Percentiles rank a stretch among this genome's conserved stretches.
Evolutionary conservation across 768 basidiomycete species (phyloP).

Genomic region (Leucosporidium yakuticum): DNA sequence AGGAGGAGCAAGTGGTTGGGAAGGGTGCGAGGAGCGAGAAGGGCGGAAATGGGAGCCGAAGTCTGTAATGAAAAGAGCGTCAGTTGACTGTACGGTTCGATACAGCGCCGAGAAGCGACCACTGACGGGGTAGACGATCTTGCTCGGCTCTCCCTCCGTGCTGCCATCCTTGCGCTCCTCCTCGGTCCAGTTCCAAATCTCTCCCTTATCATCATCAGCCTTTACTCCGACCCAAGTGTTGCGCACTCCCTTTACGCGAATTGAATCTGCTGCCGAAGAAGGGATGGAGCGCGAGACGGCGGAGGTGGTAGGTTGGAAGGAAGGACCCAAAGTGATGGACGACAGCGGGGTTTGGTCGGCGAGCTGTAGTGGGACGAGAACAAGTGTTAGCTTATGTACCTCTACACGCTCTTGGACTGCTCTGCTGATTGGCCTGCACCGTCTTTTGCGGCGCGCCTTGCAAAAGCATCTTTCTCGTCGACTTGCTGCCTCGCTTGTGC

Average conservation of each 20-base stretch:
- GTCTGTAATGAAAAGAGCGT: background rate
- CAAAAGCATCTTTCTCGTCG: background rate
- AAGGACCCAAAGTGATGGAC: conserved; percentile 31
- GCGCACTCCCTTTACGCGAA: conserved; percentile 28
- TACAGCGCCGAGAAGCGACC: too few species aligned
- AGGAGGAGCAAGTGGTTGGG: conserved; percentile 30
- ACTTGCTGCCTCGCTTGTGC: background rate
- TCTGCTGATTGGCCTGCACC: background rate
- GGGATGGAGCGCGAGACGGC: conserved; percentile 30
- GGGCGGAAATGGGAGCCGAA: background rate
- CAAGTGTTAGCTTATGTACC: background rate
- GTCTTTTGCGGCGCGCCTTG: background rate
- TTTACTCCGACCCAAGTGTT: conserved; percentile 32
- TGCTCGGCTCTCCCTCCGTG: conserved; percentile 28
- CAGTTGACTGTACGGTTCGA: too few species aligned
- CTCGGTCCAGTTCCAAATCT: conserved; percentile 34
- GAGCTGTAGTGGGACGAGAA: conserved; percentile 6
- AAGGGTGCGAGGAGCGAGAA: conserved; percentile 27
- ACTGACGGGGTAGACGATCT: conserved; percentile 30
- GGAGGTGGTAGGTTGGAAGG: conserved; percentile 24
- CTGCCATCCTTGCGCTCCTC: conserved; percentile 33
- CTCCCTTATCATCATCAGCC: conserved; percentile 15
- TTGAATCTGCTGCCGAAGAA: conserved; percentile 17
- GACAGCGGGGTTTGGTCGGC: conserved; percentile 33
- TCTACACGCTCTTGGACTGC: background rate